Percentiles rank a stretch among this genome's conserved stretches.
phyloP scores from a whole-genome alignment of 2,329 filamentous ascomycete genomes.

The Calonectria leucothoes region DNA sequence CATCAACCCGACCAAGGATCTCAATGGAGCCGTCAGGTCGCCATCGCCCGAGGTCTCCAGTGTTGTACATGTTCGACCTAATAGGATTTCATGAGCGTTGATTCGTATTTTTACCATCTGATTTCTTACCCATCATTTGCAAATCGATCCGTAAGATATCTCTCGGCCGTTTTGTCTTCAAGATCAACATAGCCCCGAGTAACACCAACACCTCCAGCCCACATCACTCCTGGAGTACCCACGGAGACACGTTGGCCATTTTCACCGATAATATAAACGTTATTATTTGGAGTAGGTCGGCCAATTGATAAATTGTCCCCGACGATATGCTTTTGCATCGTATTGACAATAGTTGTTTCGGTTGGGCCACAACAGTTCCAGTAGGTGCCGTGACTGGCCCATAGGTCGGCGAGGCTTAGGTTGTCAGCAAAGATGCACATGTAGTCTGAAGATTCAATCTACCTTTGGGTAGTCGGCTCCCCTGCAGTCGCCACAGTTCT shows the following conservation, averaged over 20 bases:
- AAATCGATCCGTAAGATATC: conserved; percentile 64
- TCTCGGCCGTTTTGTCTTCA: conserved; percentile 60
- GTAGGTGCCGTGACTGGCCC: conserved; percentile 61
- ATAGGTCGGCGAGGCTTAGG: conserved; percentile 63
- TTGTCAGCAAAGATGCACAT: conserved; percentile 19
- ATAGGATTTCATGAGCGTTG: background rate
- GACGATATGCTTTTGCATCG: conserved; percentile 61
- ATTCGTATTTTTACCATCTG: background rate
- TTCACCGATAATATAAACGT: conserved; percentile 64
- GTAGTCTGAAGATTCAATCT: conserved; percentile 8
- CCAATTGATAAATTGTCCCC: conserved; percentile 65
- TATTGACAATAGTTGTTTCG: conserved; percentile 70
- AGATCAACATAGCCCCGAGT: conserved; percentile 67
- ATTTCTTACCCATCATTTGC: conserved; percentile 59
- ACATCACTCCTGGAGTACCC: conserved; percentile 64
- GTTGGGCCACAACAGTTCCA: conserved; percentile 71
- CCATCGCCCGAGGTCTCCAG: conserved; percentile 69
- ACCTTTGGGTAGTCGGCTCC: conserved; percentile 61
- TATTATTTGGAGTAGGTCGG: conserved; percentile 64
- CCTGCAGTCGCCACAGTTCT: conserved; percentile 66
- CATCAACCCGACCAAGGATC: conserved; percentile 68
- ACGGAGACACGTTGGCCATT: conserved; percentile 55
- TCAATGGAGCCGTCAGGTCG: conserved; percentile 63
- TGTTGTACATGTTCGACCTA: conserved; percentile 67
- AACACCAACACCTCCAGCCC: conserved; percentile 67